Evolutionary conservation across 805 yeast genomes (phyloP).

Genomic region (Candida ovalis): DNA sequence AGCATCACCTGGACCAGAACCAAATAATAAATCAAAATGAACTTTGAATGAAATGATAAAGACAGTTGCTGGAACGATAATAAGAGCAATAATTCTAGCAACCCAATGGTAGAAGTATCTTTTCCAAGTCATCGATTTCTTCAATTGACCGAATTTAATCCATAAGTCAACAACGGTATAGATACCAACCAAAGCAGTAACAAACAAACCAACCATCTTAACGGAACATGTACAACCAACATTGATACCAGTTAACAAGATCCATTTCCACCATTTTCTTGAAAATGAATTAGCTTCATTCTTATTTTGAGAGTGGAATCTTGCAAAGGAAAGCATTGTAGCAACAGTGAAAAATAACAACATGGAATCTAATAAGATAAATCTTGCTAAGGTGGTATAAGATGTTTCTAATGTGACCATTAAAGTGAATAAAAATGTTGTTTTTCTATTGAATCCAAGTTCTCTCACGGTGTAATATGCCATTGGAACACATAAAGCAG

Average conservation of each 20-base stretch:
- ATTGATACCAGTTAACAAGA: slow-evolving; percentile 74
- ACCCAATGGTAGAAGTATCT: slow-evolving; percentile 60
- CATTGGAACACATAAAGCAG: slow-evolving; percentile 80
- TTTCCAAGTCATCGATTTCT: slow-evolving; percentile 35
- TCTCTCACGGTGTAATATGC: slow-evolving; percentile 79
- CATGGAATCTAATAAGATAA: slow-evolving; percentile 89
- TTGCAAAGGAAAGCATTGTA: slow-evolving; percentile 69
- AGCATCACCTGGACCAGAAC: slow-evolving; percentile 85
- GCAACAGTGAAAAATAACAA: slow-evolving; percentile 82
- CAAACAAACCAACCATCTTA: slow-evolving; percentile 95
- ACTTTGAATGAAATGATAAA: slow-evolving; percentile 67
- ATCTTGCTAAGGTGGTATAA: slow-evolving; percentile 80
- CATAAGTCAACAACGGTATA: slow-evolving; percentile 87
- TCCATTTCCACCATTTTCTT: slow-evolving; percentile 92
- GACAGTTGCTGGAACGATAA: slow-evolving; percentile 58
- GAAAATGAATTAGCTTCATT: slow-evolving; percentile 49
- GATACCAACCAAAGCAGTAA: slow-evolving; percentile 82
- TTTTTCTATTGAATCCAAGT: slow-evolving; percentile 64
- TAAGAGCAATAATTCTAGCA: slow-evolving; percentile 60
- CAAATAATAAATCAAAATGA: slow-evolving; percentile 69
- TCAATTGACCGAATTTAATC: slow-evolving; percentile 75
- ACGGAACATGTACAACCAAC: slow-evolving; percentile 91
- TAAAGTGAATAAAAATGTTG: slow-evolving; percentile 74
- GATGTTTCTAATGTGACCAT: slow-evolving; percentile 82
- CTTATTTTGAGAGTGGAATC: slow-evolving; percentile 61